Evolutionary conservation across 345 rosid genomes (phyloP).

Genomic region (Bruguiera sexangula): DNA sequence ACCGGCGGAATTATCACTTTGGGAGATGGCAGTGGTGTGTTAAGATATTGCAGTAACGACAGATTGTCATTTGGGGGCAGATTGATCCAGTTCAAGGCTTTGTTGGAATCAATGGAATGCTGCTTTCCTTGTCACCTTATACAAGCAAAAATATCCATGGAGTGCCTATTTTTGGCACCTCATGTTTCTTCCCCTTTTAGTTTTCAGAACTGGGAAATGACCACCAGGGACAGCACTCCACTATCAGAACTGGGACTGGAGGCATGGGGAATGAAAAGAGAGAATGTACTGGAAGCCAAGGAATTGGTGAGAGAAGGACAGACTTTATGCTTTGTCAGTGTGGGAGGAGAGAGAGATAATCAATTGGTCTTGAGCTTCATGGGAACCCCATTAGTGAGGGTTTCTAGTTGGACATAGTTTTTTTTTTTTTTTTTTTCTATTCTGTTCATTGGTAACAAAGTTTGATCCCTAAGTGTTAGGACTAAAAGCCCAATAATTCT

Average conservation of each 20-base stretch:
- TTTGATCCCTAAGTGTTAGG: too few species aligned
- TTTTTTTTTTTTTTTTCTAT: too few species aligned
- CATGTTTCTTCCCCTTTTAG: conserved; percentile 20
- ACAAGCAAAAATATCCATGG: conserved; percentile 47
- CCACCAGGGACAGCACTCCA: conserved; percentile 5
- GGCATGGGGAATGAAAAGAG: conserved; percentile 24
- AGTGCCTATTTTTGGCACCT: conserved; percentile 36
- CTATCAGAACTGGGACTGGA: conserved; percentile 22
- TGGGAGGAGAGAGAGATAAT: conserved; percentile 24
- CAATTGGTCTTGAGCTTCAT: conserved; percentile 32
- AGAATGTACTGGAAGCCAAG: conserved; percentile 26
- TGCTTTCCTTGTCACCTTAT: conserved; percentile 21
- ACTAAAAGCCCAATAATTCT: too few species aligned
- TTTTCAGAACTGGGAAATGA: conserved; percentile 19
- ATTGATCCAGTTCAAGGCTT: conserved; percentile 25
- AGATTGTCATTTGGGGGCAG: conserved; percentile 25
- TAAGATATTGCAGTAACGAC: conserved; percentile 7
- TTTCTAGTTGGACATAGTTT: conserved; percentile 36
- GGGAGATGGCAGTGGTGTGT: conserved; percentile 28
- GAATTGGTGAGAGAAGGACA: conserved; percentile 32
- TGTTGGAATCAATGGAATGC: conserved; percentile 35
- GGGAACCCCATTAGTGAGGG: conserved; percentile 33
- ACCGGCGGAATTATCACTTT: conserved; percentile 24
- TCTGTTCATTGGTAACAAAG: too few species aligned
- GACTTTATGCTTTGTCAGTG: conserved; percentile 24